phyloP scores from a whole-genome alignment of 192 early-diverging fungal species.

The Coemansia sp. region DNA sequence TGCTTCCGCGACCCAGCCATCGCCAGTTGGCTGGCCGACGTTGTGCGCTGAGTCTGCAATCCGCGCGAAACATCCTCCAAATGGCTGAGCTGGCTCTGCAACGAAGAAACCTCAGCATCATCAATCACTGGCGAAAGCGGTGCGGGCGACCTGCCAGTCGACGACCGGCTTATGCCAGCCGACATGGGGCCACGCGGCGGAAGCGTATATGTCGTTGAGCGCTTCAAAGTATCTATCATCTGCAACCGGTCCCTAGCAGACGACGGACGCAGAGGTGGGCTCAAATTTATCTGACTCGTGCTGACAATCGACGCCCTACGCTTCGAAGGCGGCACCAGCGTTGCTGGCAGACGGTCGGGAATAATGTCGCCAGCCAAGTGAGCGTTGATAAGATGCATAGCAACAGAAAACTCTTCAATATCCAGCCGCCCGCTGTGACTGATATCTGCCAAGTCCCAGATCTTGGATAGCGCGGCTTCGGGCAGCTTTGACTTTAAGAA shows the following conservation, averaged over 20 bases:
- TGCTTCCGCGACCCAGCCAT: conserved; percentile 45
- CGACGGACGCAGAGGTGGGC: conserved; percentile 33
- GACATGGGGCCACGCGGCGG: conserved; percentile 23
- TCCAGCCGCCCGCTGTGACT: conserved; percentile 63
- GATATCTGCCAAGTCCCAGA: conserved; percentile 81
- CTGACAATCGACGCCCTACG: conserved; percentile 36
- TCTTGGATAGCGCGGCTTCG: conserved; percentile 66
- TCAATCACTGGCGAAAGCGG: conserved; percentile 34
- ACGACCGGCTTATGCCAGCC: conserved; percentile 25
- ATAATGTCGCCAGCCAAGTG: conserved; percentile 59
- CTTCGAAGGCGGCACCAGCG: conserved; percentile 56
- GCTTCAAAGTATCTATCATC: conserved; percentile 31
- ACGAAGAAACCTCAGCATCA: conserved; percentile 22
- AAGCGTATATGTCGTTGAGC: conserved; percentile 34
- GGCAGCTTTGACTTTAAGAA: conserved; percentile 81
- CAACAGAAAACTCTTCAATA: conserved; percentile 77
- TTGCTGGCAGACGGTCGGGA: conserved; percentile 55
- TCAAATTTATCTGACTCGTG: conserved; percentile 43
- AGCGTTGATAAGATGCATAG: conserved; percentile 77
- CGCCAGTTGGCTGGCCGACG: conserved; percentile 33
- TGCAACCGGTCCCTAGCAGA: conserved; percentile 26
- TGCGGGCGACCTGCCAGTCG: conserved; percentile 28
- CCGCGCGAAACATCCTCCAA: conserved; percentile 47
- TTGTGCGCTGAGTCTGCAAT: conserved; percentile 46
- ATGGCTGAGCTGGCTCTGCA: conserved; percentile 50